Percentiles rank a stretch among this genome's conserved stretches.
phyloP scores from a whole-genome alignment of 805 yeast species.

The Pichia ethanolica region DNA sequence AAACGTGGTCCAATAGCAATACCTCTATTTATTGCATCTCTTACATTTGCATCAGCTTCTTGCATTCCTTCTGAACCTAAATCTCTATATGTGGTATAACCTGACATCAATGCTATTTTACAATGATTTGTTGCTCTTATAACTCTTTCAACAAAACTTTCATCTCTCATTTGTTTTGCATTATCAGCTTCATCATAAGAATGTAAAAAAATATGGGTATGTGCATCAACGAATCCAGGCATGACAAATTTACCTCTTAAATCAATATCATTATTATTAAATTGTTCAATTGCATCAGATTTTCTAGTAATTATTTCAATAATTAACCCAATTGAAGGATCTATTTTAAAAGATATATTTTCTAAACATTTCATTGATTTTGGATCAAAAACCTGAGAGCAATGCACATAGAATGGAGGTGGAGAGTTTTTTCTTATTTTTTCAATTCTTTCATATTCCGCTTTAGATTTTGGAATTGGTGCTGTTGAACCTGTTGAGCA shows the following conservation, averaged over 20 bases:
- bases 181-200: constrained; percentile 23
- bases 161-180: constrained; percentile 23
- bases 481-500: constrained; percentile 2
- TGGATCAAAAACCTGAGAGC: constrained; percentile 18
- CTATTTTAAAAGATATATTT: constrained; percentile 16
- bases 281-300: not conserved
- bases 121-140: constrained; percentile 23
- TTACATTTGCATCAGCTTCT: constrained; percentile 23
- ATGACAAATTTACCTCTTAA: constrained; percentile 18
- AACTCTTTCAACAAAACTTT: constrained; percentile 22
- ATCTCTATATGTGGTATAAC: constrained; percentile 26
- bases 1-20: constrained; percentile 21
- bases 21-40: constrained; percentile 24
- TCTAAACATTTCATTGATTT: constrained; percentile 8
- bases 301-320: constrained; percentile 9
- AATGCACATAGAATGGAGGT: constrained; percentile 17
- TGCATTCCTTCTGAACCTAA: constrained; percentile 24
- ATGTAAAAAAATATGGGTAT: constrained; percentile 25
- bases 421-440: constrained; percentile 10
- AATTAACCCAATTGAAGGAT: constrained; percentile 19
- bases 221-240: constrained; percentile 26
- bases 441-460: constrained; percentile 15
- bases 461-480: constrained; percentile 17
- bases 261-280: constrained; percentile 16
- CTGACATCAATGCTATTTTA: constrained; percentile 18